phyloP scores from a whole-genome alignment of 1,284 basidiomycete species.

The Sparassis latifolia region DNA sequence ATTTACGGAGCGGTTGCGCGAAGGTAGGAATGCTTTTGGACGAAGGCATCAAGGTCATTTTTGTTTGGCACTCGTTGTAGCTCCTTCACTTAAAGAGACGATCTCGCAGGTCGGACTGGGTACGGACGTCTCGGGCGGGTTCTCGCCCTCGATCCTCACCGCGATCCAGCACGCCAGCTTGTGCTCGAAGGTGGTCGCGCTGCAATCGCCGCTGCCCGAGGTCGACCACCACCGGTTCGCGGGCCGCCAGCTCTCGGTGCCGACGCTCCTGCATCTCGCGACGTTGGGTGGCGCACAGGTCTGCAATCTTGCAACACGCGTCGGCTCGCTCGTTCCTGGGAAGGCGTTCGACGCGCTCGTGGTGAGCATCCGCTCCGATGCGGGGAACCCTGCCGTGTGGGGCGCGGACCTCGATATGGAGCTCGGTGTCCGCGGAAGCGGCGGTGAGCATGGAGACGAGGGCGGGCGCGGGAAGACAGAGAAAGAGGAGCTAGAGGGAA shows the following conservation, averaged over 20 bases:
- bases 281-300: conserved; percentile 89
- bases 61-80: too few relatives aligned
- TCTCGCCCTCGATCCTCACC: conserved; percentile 78
- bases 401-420: conserved; percentile 32
- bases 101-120: conserved; percentile 72
- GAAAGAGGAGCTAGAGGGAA: conserved; percentile 34
- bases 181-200: conserved; percentile 70
- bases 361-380: conserved; percentile 43
- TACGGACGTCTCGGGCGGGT: conserved; percentile 90
- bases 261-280: conserved; percentile 84
- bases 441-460: conserved; percentile 9
- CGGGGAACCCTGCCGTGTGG: conserved; percentile 63
- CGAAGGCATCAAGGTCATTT: conserved; percentile 71
- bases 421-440: conserved; percentile 16
- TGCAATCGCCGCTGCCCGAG: conserved; percentile 24
- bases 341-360: conserved; percentile 91
- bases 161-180: conserved; percentile 79
- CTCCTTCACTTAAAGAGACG: neutral
- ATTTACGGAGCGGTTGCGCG: conserved; percentile 81
- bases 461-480: conserved; percentile 13
- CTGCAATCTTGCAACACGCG: conserved; percentile 60
- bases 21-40: conserved; percentile 78
- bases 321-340: conserved; percentile 78
- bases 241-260: conserved; percentile 61
- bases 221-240: conserved; percentile 36